These are phyloP conservation scores for Candida railenensis DNA, from an alignment of 805 yeast species.

Conservation along the genomic window DNA sequence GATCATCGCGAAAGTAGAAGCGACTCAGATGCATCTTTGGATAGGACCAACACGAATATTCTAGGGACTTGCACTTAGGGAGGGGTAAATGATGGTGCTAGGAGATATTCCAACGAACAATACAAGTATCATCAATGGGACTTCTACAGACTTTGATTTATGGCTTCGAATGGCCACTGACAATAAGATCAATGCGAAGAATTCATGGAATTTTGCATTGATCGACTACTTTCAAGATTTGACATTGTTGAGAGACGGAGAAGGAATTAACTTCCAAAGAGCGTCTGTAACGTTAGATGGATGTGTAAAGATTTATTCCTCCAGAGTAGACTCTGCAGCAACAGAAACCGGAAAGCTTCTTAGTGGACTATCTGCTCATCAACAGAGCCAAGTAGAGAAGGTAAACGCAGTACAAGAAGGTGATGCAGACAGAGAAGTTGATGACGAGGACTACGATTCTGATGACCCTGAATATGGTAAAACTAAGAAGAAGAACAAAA, in stretches of 20 bases:
- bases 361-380: slow-evolving; percentile 20
- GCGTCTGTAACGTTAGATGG: slow-evolving; percentile 38
- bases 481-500: slow-evolving; percentile 4
- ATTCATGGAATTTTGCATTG: slow-evolving; percentile 88
- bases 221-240: slow-evolving; percentile 90
- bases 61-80: background rate
- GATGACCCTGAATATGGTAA: slow-evolving; percentile 10
- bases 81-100: background rate
- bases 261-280: slow-evolving; percentile 38
- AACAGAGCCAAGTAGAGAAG: slow-evolving; percentile 9
- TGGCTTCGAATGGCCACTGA: slow-evolving; percentile 18
- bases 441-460: slow-evolving; percentile 6
- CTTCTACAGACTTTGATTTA: slow-evolving; percentile 3
- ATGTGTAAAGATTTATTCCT: slow-evolving; percentile 35
- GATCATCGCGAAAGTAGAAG: background rate
- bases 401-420: slow-evolving; percentile 12
- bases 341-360: slow-evolving; percentile 34
- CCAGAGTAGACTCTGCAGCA: slow-evolving; percentile 37
- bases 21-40: too few species aligned
- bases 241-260: slow-evolving; percentile 70
- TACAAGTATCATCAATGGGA: background rate
- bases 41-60: too few species aligned
- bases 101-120: background rate
- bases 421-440: slow-evolving; percentile 7
- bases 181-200: slow-evolving; percentile 72